Percentiles rank a stretch among this genome's conserved stretches.
These are phyloP conservation scores for Populus pruinosa DNA, from an alignment of 345 rosid genomes.

Conservation along the genomic window DNA sequence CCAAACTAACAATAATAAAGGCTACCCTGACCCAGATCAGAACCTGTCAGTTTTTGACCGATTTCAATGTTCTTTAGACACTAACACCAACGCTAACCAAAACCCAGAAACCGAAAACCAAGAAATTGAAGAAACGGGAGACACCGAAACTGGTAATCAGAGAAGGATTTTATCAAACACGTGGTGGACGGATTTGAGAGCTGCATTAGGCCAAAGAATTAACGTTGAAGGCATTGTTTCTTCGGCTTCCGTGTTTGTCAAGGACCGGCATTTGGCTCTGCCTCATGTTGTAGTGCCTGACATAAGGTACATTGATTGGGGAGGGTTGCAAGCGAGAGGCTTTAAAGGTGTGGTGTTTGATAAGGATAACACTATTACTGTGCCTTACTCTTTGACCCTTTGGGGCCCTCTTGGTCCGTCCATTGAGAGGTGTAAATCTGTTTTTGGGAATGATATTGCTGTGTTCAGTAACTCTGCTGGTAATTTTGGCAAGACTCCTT, in stretches of 20 bases:
- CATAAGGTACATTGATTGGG: conserved; percentile 79
- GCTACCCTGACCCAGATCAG: conserved; percentile 21
- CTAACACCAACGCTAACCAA: conserved; percentile 17
- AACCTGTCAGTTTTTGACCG: conserved; percentile 31
- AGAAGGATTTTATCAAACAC: conserved; percentile 57
- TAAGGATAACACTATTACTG: conserved; percentile 91
- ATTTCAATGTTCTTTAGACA: conserved; percentile 36
- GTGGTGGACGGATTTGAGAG: conserved; percentile 95
- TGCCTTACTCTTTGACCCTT: conserved; percentile 72
- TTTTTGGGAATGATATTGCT: conserved; percentile 75
- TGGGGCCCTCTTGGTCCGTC: conserved; percentile 69
- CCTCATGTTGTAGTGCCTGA: conserved; percentile 79
- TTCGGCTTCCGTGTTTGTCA: conserved; percentile 49
- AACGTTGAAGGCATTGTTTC: conserved; percentile 80
- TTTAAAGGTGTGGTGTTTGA: conserved; percentile 94
- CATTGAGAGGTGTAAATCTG: conserved; percentile 67
- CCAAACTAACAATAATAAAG: neutral
- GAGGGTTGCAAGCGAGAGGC: conserved; percentile 66
- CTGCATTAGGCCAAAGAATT: conserved; percentile 83
- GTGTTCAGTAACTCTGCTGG: conserved; percentile 97
- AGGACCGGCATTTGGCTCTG: conserved; percentile 63
- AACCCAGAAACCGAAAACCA: conserved; percentile 35
- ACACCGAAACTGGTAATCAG: neutral
- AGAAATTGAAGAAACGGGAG: conserved; percentile 24
- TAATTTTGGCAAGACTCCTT: conserved; percentile 23